Percentiles rank a stretch among this genome's conserved stretches.
These are phyloP conservation scores for Fusarium nanum DNA, from an alignment of 2,329 filamentous ascomycete species.

Conservation along the genomic window DNA sequence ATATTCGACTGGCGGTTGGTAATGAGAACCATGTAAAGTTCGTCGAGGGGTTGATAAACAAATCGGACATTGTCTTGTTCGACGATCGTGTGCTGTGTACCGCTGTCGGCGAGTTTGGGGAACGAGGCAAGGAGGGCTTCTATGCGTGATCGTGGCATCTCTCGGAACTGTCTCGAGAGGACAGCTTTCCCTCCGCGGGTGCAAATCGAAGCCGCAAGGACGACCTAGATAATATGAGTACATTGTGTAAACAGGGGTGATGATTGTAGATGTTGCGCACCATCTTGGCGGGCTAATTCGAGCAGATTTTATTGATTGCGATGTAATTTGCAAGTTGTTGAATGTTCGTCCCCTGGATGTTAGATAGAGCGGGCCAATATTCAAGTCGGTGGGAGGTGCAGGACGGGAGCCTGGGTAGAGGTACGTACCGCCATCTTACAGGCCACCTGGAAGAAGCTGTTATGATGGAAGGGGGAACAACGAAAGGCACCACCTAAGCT, in stretches of 20 bases:
- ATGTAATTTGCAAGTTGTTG: conserved; percentile 38
- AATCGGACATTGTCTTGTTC: conserved; percentile 99
- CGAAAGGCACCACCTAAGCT: not conserved
- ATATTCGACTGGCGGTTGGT: conserved; percentile 99
- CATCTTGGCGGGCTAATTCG: conserved; percentile 52
- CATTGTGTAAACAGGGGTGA: not conserved
- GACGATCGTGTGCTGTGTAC: conserved; percentile 97
- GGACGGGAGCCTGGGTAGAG: conserved; percentile 21
- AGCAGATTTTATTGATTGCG: conserved; percentile 36
- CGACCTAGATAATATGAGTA: conserved; percentile 72
- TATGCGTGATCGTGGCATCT: conserved; percentile 96
- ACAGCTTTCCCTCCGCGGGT: conserved; percentile 98
- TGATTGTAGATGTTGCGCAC: conserved; percentile 46
- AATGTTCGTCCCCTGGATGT: conserved; percentile 44
- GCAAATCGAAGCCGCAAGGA: conserved; percentile 98
- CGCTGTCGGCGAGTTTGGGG: conserved; percentile 94
- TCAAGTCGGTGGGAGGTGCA: conserved; percentile 45
- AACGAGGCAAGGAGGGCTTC: conserved; percentile 97
- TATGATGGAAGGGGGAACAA: not conserved
- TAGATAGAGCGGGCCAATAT: conserved; percentile 49
- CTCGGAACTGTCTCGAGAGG: conserved; percentile 95
- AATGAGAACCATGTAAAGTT: conserved; percentile 99
- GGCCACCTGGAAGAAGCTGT: conserved; percentile 41
- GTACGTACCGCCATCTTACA: conserved; percentile 40
- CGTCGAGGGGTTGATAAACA: conserved; percentile 98